These are phyloP conservation scores for Larix kaempferi DNA, from an alignment of 75 land plant genomes.

Conservation along the genomic window DNA sequence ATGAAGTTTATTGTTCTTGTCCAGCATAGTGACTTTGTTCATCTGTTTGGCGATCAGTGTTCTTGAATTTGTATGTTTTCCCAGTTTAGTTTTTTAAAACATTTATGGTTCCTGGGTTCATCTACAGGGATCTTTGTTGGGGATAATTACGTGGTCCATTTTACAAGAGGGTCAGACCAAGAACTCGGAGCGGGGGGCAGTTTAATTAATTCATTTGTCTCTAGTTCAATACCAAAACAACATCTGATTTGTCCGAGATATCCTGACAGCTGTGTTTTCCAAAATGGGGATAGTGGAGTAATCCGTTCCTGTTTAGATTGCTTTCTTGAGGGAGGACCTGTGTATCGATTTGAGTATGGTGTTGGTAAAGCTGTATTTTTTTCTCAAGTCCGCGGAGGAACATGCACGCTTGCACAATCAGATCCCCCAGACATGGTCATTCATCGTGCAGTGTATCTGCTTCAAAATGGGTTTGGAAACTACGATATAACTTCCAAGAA, in stretches of 20 bases:
- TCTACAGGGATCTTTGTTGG: not conserved
- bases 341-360: slow-evolving; percentile 36
- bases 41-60: too few species aligned
- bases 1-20: too few species aligned
- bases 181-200: too few species aligned
- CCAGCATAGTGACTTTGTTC: too few species aligned
- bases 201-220: too few species aligned
- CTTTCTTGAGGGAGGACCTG: slow-evolving; percentile 29
- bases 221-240: too few species aligned
- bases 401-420: slow-evolving; percentile 12
- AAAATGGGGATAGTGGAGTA: slow-evolving; percentile 21
- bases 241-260: too few species aligned
- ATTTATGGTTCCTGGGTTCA: too few species aligned
- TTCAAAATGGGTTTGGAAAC: slow-evolving; percentile 34
- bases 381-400: slow-evolving; percentile 19
- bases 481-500: slow-evolving; percentile 33
- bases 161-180: not conserved
- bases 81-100: too few species aligned
- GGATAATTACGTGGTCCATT: not conserved
- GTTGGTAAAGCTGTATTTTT: not conserved
- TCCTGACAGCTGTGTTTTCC: too few species aligned
- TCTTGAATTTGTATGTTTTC: too few species aligned
- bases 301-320: slow-evolving; percentile 31
- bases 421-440: slow-evolving; percentile 20
- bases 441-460: slow-evolving; percentile 34